These are phyloP conservation scores for Seiridium unicorne DNA, from an alignment of 2,329 filamentous ascomycete genomes.

Conservation along the genomic window DNA sequence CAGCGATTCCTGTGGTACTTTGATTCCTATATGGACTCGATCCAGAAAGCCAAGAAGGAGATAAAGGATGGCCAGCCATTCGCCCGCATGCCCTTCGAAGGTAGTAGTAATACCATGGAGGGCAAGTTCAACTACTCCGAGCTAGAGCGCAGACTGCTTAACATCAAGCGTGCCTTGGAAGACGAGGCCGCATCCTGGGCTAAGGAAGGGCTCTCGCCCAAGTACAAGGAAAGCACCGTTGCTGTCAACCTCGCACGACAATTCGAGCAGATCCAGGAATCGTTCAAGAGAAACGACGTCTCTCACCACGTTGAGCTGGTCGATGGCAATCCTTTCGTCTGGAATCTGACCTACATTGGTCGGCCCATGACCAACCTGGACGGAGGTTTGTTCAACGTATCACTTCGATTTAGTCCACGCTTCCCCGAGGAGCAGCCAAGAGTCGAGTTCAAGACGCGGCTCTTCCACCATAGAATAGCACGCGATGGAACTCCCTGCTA, in stretches of 20 bases:
- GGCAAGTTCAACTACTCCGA: constrained; percentile 80
- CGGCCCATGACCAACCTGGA: constrained; percentile 91
- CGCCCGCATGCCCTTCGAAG: constrained; percentile 85
- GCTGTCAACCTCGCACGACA: constrained; percentile 81
- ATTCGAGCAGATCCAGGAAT: constrained; percentile 76
- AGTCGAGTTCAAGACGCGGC: constrained; percentile 72
- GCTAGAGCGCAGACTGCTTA: constrained; percentile 66
- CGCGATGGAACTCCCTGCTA: constrained; percentile 82
- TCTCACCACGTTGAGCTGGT: constrained; percentile 76
- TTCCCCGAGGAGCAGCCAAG: constrained; percentile 90
- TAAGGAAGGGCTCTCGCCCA: constrained; percentile 60
- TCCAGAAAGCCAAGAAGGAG: constrained; percentile 63
- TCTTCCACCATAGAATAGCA: constrained; percentile 88
- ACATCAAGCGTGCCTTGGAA: constrained; percentile 69
- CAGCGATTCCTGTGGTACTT: constrained; percentile 95
- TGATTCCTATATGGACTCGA: constrained; percentile 75
- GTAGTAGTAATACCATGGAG: constrained; percentile 73
- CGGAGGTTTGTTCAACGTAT: constrained; percentile 83
- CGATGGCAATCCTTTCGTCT: constrained; percentile 83
- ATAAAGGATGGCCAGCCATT: constrained; percentile 66
- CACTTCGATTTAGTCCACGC: constrained; percentile 73
- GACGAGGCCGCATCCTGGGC: constrained; percentile 73
- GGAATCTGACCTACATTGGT: constrained; percentile 87
- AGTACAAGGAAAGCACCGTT: constrained; percentile 68
- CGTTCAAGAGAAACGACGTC: constrained; percentile 68